Percentiles rank a stretch among this genome's conserved stretches.
Conservation (phyloP, 495 filamentous ascomycete genomes). For the Penicillium daleae region DNA sequence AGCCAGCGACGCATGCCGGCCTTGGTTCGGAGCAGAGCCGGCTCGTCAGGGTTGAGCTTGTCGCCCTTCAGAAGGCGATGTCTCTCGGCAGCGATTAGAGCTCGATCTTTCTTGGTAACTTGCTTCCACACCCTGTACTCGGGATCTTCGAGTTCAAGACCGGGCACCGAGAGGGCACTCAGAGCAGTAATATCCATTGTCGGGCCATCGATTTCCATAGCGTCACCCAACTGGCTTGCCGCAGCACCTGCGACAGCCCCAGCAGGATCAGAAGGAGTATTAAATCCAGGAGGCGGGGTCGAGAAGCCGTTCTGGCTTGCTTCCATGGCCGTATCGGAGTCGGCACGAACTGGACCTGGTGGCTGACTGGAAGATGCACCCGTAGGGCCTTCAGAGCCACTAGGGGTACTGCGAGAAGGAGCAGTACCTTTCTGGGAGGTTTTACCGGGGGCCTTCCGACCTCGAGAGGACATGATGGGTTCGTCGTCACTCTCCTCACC, state of each 20-base stretch:
- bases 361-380: slow-evolving; percentile 59
- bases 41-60: slow-evolving; percentile 83
- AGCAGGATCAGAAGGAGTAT: slow-evolving; percentile 76
- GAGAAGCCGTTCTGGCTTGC: slow-evolving; percentile 81
- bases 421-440: slow-evolving; percentile 73
- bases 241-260: slow-evolving; percentile 58
- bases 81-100: slow-evolving; percentile 75
- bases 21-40: slow-evolving; percentile 78
- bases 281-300: slow-evolving; percentile 76
- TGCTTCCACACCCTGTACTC: slow-evolving; percentile 99
- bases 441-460: slow-evolving; percentile 82
- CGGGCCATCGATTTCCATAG: slow-evolving; percentile 77
- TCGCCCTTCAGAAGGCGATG: slow-evolving; percentile 84
- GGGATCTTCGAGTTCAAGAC: slow-evolving; percentile 71
- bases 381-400: slow-evolving; percentile 73
- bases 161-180: slow-evolving; percentile 44
- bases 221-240: slow-evolving; percentile 75
- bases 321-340: slow-evolving; percentile 65
- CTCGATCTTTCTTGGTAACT: slow-evolving; percentile 94
- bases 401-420: slow-evolving; percentile 68
- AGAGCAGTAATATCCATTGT: slow-evolving; percentile 63
- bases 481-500: slow-evolving; percentile 94
- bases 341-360: slow-evolving; percentile 54
- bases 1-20: slow-evolving; percentile 81
- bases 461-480: slow-evolving; percentile 95